Base-by-base conservation (phyloP, 306 rosid genomes). In the Cucurbita ficifolia region DNA sequence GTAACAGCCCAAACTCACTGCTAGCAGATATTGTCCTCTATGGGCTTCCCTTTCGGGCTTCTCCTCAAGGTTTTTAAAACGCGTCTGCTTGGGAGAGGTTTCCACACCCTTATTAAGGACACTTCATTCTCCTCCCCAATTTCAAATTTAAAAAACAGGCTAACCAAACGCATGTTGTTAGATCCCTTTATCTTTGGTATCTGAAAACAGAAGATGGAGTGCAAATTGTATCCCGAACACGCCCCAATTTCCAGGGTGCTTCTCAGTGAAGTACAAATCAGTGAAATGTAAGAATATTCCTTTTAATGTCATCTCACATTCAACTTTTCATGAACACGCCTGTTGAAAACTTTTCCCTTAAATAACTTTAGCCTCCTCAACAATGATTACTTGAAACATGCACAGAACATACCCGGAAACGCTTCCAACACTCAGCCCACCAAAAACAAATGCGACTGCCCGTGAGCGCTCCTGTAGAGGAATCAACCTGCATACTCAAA, bases 371-470 rank as follows among this genome's bases (percentile, higher is more conserved):
- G 56, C 8, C 12, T 51, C 21, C 56, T 51, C 56, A n/a, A 53
- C 58, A 53, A 17, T 53, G 7, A 22, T 43, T 43, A 9, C 48
- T 8, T 43, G 13, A 16, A 46, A 46, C 36, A 17, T 22, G 16
- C 4, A 72, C 11, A 38, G 9, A 72, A 74, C 86, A 74, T 88
- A 94, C 99, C 99, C 99, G 69, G 81, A 50, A 83, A 94, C 99
- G 76, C 99, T 94, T 87, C 99, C 99, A 52, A 91, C 92, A 76
- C 99, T 91, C 86, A 94, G 82, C 67, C 99, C 99, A 74, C 99
- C 99, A 73, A 89, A 94, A 72, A 94, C 99, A 85, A 94, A 88
- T 57, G 90, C 96, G 45, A 94, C 99, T 74, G 99, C 99, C 24
- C 99, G 87, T 43, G 99, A 94, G 57, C 99, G 99, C 84, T 94